Evolutionary conservation across 495 filamentous ascomycete species (phyloP).

Genomic region (Chlorociboria aeruginascens): DNA sequence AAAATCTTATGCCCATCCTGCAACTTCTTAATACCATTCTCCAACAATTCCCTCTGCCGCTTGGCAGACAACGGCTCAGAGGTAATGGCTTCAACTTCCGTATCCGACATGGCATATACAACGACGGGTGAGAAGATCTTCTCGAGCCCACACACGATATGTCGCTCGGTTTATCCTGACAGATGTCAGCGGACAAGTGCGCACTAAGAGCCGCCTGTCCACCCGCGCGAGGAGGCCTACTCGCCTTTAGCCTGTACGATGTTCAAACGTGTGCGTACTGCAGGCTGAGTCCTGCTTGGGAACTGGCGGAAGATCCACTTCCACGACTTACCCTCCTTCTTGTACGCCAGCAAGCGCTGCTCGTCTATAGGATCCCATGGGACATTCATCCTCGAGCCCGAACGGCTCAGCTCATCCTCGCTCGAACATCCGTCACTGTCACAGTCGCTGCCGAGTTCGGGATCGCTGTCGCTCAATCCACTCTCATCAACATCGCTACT

Average conservation of each 20-base stretch:
- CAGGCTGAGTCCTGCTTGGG: not conserved
- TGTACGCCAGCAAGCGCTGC: slow-evolving; percentile 5
- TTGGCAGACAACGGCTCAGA: slow-evolving; percentile 12
- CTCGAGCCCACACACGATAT: slow-evolving; percentile 20
- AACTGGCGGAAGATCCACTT: slow-evolving; percentile 4
- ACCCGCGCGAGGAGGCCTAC: too few relatives aligned
- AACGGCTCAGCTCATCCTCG: not conserved
- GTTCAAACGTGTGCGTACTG: slow-evolving; percentile 4
- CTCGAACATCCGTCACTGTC: not conserved
- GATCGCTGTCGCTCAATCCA: too few relatives aligned
- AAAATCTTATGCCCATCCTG: too few relatives aligned
- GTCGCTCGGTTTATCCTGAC: slow-evolving; percentile 15
- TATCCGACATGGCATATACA: slow-evolving; percentile 12
- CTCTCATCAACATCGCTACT: too few relatives aligned
- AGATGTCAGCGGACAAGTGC: too few relatives aligned
- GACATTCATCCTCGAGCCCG: not conserved
- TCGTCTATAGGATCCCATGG: slow-evolving; percentile 1
- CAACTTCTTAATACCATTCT: slow-evolving; percentile 10
- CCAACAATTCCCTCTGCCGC: slow-evolving; percentile 14
- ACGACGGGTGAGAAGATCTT: slow-evolving; percentile 20
- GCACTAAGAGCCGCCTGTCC: too few relatives aligned
- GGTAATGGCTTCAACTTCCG: slow-evolving; percentile 14
- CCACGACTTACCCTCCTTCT: slow-evolving; percentile 8
- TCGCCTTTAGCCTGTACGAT: slow-evolving; percentile 3
- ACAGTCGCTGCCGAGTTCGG: too few relatives aligned